Evolutionary conservation across 495 filamentous ascomycete species (phyloP), one percentile per base, ranked within the genome.

Genomic region (Penicillium steckii): DNA sequence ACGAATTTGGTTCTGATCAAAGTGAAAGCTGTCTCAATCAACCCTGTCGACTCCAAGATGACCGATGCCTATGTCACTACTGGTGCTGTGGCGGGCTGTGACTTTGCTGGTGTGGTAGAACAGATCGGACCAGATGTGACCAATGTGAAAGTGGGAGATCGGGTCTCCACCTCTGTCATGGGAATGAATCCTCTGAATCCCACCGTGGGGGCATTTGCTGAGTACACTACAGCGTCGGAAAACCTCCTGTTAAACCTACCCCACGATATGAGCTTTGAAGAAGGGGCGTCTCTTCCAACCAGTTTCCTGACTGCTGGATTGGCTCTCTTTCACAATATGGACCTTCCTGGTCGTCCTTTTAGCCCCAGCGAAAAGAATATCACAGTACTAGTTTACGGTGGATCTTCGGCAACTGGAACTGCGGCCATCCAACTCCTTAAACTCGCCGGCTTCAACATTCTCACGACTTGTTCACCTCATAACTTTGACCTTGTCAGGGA

Each of bases 381-480:
- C 6, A 29, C 27, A 5, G 27, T 29, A 12, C 27, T 29, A 6
- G 27, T 29, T 5, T 29, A 29, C 12, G 27, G 27, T 12, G 27
- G 27, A 29, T 5, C 27, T 6, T 6, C 27, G 5, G 5, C 27
- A 12, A 6, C 27, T 5, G 27, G 27, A 6, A 29, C 12, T 12
- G 12, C 12, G 6, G 27, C 27, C 27, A 29, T 29, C 27, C 27
- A 29, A 30, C 25, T 17, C 12, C 12, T 46, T 15, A 23, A 4
- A 24, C 53, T 49, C 1, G 65, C 72, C 19, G 76, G 77, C 15
- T 64, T 59, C 21, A 52, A 55, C 7, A 65, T 73, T 9, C 67
- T 83, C 42, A 57, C 70, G 1, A 79, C 75, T 0, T 78, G 79
- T 49, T 82, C 79, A 0, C 70, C 74, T 0, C 50, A 55, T n/a